Conservation (phyloP, 2,329 filamentous ascomycete species). For the Catunica adiposa region DNA sequence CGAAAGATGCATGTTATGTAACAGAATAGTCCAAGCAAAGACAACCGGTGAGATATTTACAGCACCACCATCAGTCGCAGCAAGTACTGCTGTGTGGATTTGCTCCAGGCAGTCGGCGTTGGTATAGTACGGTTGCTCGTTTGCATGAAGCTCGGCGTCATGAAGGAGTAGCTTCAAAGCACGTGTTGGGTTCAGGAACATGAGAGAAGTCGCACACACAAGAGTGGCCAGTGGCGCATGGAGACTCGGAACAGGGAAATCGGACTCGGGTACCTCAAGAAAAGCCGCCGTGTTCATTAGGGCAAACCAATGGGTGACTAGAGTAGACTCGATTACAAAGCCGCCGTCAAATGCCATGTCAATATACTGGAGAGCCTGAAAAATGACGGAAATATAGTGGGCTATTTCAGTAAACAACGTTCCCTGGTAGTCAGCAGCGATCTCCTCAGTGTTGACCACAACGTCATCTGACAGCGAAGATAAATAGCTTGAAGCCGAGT, state of each 20-base stretch:
- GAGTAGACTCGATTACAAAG: slow-evolving; percentile 5
- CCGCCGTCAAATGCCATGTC: slow-evolving; percentile 19
- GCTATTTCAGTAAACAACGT: slow-evolving; percentile 52
- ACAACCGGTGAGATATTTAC: slow-evolving; percentile 54
- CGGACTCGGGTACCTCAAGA: slow-evolving; percentile 37
- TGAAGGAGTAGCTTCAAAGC: slow-evolving; percentile 41
- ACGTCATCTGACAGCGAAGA: slow-evolving; percentile 33
- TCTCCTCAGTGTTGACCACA: slow-evolving; percentile 33
- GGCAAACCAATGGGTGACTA: slow-evolving; percentile 12
- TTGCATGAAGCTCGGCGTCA: slow-evolving; percentile 26
- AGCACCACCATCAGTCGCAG: slow-evolving; percentile 38
- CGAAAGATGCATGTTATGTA: slow-evolving; percentile 50
- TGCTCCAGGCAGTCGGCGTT: slow-evolving; percentile 53
- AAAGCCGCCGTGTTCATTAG: slow-evolving; percentile 49
- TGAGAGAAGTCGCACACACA: slow-evolving; percentile 51
- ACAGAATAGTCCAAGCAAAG: slow-evolving; percentile 66
- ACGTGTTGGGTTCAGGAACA: slow-evolving; percentile 49
- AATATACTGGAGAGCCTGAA: slow-evolving; percentile 39
- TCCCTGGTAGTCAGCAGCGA: slow-evolving; percentile 42
- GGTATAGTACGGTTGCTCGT: slow-evolving; percentile 42
- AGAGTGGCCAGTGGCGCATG: slow-evolving; percentile 38
- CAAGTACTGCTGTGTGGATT: slow-evolving; percentile 54
- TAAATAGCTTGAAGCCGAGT: slow-evolving; percentile 32
- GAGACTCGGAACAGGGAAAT: slow-evolving; percentile 11
- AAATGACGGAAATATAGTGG: slow-evolving; percentile 57